Base-by-base conservation (phyloP, 371 early-diverging fungal species). In the Mucor irregularis region DNA sequence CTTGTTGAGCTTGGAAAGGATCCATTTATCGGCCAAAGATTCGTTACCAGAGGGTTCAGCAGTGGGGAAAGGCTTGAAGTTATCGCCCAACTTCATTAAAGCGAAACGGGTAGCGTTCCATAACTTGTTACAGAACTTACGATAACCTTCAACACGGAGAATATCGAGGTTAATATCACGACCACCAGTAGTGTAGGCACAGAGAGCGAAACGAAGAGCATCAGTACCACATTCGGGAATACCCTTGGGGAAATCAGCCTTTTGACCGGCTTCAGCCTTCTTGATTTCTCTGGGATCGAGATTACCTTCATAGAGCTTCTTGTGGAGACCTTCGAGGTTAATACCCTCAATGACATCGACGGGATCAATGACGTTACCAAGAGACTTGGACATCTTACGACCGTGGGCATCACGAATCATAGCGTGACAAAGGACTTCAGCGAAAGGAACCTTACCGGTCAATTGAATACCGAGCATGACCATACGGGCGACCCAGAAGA, bases 401-500 rank as follows among this genome's bases (percentile, higher is more conserved):
- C 99, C 99, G 62, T 99, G 95, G 16, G 99, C 97, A 82, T 99
- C 99, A 67, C 99, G 92, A 40, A 99, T 95, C 91, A 99, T 93
- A 37, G 99, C 96, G 71, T 99, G 99, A 70, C 98, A 95, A 73
- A 97, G 90, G 17, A 94, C 92, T 68, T 92, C 87, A 37, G 88
- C 84, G 79, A 99, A 99, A 10, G 99, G 99, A 30, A 93, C 87
- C 66, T 92, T 70, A 21, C 95, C 97, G 5, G 97, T 97, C 53
- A 99, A 76, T 69, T 97, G 92, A 55, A 95, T 87, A 63, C 97
- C 93, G 53, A 99, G 71, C 99, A 99, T 99, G 31, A 99, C 98
- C 99, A 99, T 99, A 61, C 99, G 87, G 4, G 99, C 99, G 33
- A 99, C 99, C 99, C 99, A 99, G 88, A 99, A 99, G 90, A 99